Evolutionary conservation across 257 asterid genomes (phyloP), one percentile per base, ranked within the genome.

Genomic region (Solanum sejunctum): DNA sequence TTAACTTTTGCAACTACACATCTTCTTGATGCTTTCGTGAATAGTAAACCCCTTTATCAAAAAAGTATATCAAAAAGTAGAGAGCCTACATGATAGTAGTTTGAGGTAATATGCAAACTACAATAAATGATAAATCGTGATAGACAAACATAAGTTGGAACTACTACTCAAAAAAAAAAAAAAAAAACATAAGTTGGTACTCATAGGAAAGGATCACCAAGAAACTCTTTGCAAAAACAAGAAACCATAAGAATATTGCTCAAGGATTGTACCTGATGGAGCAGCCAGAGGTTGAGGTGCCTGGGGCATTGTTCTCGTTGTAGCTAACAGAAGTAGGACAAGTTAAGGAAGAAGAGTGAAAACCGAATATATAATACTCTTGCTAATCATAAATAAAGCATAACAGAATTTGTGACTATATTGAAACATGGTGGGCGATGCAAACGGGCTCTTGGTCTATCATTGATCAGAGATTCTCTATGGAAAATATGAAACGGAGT

Each of bases 281-380:
- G 90, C 89, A 89, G 95, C 85, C 85, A 87, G 56, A 81, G 96
- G 88, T 55, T 88, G 93, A 82, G 93, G 84, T 67, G 89, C 88
- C 85, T 90, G 97, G 73, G 92, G 86, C 82, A 91, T 72, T 85
- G 82, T 89, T 89, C 90, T 89, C 45, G 84, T 87, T 51, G 90
- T 79, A 87, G 92, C 61, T 64, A 89, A 64, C 81, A 36, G 18
- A 83, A 52, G 63, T 9, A 52, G 61, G 26, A 23, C 17, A 77
- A 75, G 60, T 75, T 75, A 47, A 13, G 63, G 47, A 51, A 77
- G 63, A 77, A 77, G 10, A 77, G 26, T 77, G 63, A 26, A 77
- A 51, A 77, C 82, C 10, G 0, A 51, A 77, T 26, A 77, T 16
- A 32, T 15, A 77, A 51, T 43, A 85, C 87, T 51, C 88, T 80